These are phyloP conservation scores for Fragaria iinumae DNA, from an alignment of 306 rosid genomes.

Conservation along the genomic window DNA sequence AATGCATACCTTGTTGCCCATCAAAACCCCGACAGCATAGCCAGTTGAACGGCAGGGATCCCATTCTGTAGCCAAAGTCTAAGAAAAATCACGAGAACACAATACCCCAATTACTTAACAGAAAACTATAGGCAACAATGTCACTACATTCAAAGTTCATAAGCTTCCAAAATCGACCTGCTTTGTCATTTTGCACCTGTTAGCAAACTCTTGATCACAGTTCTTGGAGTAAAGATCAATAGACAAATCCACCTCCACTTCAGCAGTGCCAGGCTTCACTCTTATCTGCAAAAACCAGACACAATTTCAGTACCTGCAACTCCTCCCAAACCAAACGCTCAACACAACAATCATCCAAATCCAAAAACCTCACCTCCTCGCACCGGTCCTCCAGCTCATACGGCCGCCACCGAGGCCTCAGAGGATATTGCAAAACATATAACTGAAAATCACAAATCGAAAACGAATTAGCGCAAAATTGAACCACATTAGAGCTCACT, in stretches of 20 bases:
- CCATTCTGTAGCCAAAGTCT: constrained; percentile 80
- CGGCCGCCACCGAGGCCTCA: constrained; percentile 86
- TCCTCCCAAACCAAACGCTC: constrained; percentile 6
- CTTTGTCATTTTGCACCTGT: constrained; percentile 43
- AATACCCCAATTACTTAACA: background rate
- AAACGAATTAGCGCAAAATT: background rate
- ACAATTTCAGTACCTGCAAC: constrained; percentile 2
- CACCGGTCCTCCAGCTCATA: constrained; percentile 74
- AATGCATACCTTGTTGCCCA: constrained; percentile 67
- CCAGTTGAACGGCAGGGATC: constrained; percentile 53
- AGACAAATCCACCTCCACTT: constrained; percentile 69
- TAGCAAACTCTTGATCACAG: constrained; percentile 46
- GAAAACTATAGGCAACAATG: background rate
- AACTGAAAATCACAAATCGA: constrained; percentile 35
- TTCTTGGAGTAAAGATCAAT: constrained; percentile 55
- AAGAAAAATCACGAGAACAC: constrained; percentile 24
- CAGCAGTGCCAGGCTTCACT: constrained; percentile 50
- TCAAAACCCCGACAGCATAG: constrained; percentile 72
- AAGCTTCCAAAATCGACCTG: constrained; percentile 45
- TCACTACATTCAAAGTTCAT: background rate
- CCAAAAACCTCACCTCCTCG: constrained; percentile 53
- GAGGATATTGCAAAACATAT: constrained; percentile 80
- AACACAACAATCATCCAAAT: background rate
- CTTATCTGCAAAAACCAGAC: constrained; percentile 50
- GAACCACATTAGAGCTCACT: background rate